phyloP scores from a whole-genome alignment of 2,329 filamentous ascomycete genomes.

The Emergomyces orientalis region DNA sequence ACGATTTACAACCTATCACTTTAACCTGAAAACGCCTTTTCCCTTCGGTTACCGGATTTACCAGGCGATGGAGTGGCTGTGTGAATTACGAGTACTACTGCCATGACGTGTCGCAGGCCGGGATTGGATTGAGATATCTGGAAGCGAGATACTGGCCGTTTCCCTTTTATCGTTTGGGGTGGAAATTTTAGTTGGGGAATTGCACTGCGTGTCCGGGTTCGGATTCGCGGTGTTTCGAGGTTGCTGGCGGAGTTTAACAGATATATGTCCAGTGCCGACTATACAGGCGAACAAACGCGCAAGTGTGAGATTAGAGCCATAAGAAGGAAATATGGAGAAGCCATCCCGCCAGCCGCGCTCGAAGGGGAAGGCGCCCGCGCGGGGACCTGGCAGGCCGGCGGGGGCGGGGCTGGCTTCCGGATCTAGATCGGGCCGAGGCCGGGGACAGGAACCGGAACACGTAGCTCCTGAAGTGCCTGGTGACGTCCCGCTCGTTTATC shows the following conservation, averaged over 20 bases:
- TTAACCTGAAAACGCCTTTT: background rate
- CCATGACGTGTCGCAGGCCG: background rate
- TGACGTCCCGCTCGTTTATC: slow-evolving; percentile 36
- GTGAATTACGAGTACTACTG: background rate
- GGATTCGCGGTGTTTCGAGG: too few relatives aligned
- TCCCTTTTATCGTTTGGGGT: too few relatives aligned
- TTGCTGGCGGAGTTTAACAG: too few relatives aligned
- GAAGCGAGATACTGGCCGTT: background rate
- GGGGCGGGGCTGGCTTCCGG: background rate
- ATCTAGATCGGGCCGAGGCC: background rate
- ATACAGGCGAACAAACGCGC: background rate
- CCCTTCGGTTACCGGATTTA: background rate
- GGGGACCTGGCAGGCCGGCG: background rate
- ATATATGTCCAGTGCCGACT: background rate
- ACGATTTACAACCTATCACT: background rate
- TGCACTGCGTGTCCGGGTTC: too few relatives aligned
- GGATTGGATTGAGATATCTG: background rate
- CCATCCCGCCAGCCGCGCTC: background rate
- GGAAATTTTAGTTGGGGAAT: too few relatives aligned
- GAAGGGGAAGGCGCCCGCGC: slow-evolving; percentile 1
- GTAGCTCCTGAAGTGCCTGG: slow-evolving; percentile 3
- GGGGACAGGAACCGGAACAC: background rate
- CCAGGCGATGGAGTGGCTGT: background rate
- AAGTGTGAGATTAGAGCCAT: background rate
- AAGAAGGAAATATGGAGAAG: background rate